Base-by-base conservation (phyloP, 2,329 filamentous ascomycete species). In the Arthrinium phaeospermum region DNA sequence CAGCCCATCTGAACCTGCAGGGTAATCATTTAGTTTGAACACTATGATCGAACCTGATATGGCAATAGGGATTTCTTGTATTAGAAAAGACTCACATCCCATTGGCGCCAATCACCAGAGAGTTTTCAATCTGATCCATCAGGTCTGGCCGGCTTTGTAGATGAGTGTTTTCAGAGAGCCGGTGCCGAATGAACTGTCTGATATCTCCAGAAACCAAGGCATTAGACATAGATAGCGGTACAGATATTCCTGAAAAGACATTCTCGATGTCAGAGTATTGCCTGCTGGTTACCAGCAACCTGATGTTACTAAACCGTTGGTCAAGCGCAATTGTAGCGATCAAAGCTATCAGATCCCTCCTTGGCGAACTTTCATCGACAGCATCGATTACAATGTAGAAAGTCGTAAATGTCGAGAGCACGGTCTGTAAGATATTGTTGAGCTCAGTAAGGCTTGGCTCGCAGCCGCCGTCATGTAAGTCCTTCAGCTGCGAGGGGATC, bases 371-470 rank as follows among this genome's bases (percentile, higher is more conserved):
- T 57, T 78, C 77, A 24, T 78, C 76, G 1, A 77, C 68, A 4
- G 76, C 77, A 37, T 78, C 77, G 24, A 77, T 69, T 14, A 75
- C 57, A 5, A 77, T 67, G 44, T 74, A 77, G 14, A 73, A 69
- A 0, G 24, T 47, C 10, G 71, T 57, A n/a, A 76, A 64, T 3
- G 37, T 46, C 0, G 27, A 49, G 4, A 75, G 57, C 1, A 72
- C 70, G 2, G 41, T 41, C 14, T 71, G 71, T 1, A 78, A 70
- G 19, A 51, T 57, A n/a, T 68, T 34, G 22, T 73, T 47, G 0
- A 78, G 73, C 16, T 76, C 67, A 0, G 45, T 3, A 1, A 71
- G 51, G 24, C 68, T 71, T 4, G 76, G 75, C 24, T 74, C 53
- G 24, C 72, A 71, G 19, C 71, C 73, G 0, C 49, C 7, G 16